Base-by-base conservation (phyloP, 1,284 basidiomycete species). In the Salmacisia buchloeana region DNA sequence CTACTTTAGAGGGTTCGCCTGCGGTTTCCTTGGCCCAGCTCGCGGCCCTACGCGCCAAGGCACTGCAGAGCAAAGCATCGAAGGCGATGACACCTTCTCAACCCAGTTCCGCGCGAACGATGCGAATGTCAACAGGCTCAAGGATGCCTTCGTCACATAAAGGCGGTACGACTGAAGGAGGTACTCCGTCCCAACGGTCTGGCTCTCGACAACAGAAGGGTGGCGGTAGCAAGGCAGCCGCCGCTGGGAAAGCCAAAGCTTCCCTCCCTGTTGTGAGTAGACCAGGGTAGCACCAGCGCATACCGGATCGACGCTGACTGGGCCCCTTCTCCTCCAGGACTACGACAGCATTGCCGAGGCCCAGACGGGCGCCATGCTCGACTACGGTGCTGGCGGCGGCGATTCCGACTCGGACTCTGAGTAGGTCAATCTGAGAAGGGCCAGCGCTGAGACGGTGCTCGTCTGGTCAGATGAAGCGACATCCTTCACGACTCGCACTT, bases 301-400 rank as follows among this genome's bases (percentile, higher is more conserved):
- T 49, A 15, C 7, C 13, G 15, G 25, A 45, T 49, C 45, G 5
- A 6, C 6, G 23, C 45, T 6, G 23, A 18, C 27, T 49, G 6
- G 6, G 6, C 10, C 45, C 13, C 21, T 49, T 13, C 25, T 49
- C 45, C 18, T 49, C 23, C 7, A 54, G 49, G 49, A 54, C 49
- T 54, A 31, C 29, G 49, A 54, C 31, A 9, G 49, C 25, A 54
- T 54, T 31, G 49, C 49, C 25, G 21, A 49, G 29, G 23, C 49
- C 12, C 25, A 33, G 27, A 31, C 31, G 29, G 34, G 49, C 13
- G 29, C 29, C 12, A 18, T 54, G 27, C 49, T 54, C 27, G 49
- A 54, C 49, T 54, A 54, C 27, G 49, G 49, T 18, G 49, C 25
- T 18, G 49, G 49, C n/a, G n/a, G n/a, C n/a, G n/a, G n/a, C n/a